Conservation (phyloP, 805 yeast species). For the Cephaloascus albidus region DNA sequence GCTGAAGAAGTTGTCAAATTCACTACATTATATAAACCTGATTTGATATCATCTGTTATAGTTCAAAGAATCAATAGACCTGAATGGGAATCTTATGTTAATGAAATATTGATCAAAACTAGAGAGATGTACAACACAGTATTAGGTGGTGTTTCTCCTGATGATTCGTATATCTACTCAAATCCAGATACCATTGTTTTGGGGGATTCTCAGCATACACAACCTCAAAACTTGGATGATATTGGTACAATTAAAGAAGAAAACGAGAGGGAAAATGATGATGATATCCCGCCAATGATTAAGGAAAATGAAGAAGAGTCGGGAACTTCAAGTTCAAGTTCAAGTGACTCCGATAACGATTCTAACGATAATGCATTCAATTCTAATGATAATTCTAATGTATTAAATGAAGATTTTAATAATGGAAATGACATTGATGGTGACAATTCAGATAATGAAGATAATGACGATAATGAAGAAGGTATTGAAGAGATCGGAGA, state of each 20-base stretch:
- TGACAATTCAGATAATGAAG: conserved; percentile 33
- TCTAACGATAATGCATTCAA: conserved; percentile 17
- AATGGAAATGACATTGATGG: background rate
- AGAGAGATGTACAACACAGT: conserved; percentile 50
- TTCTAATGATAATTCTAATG: conserved; percentile 6
- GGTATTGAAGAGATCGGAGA: background rate
- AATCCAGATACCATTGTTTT: conserved; percentile 21
- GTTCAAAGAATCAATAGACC: conserved; percentile 15
- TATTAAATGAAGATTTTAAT: no score
- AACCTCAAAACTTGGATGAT: conserved; percentile 31
- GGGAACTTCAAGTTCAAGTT: conserved; percentile 1
- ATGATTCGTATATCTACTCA: conserved; percentile 27
- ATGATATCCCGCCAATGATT: conserved; percentile 11
- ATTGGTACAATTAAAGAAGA: conserved; percentile 15
- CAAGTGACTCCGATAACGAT: conserved; percentile 9
- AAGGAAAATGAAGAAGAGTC: conserved; percentile 10
- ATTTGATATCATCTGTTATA: conserved; percentile 13
- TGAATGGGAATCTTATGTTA: conserved; percentile 41
- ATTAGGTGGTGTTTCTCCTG: conserved; percentile 37
- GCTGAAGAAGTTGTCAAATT: conserved; percentile 96
- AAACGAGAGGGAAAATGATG: conserved; percentile 11
- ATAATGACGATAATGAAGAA: conserved; percentile 14
- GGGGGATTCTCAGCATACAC: conserved; percentile 32
- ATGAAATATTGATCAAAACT: conserved; percentile 37
- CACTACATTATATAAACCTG: conserved; percentile 23